Conservation (phyloP, 441 rosid species). For the Arabidopsis hybrid region DNA sequence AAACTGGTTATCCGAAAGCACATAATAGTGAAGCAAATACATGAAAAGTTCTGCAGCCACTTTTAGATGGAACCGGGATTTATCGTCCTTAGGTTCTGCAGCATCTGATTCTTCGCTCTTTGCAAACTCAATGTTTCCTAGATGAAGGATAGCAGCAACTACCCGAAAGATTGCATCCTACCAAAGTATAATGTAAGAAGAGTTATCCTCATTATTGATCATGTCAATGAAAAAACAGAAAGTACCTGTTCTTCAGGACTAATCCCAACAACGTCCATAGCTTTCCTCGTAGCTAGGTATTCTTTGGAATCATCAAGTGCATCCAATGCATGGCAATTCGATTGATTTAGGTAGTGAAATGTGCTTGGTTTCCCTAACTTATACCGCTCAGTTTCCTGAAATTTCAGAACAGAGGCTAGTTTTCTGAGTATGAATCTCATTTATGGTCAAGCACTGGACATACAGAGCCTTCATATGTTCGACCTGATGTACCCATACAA, state of each 20-base stretch:
- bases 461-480: too few relatives aligned
- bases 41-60: slow-evolving; percentile 88
- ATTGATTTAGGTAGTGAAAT: slow-evolving; percentile 86
- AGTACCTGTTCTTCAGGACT: slow-evolving; percentile 74
- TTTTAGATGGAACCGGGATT: slow-evolving; percentile 74
- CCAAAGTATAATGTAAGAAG: slow-evolving; percentile 35
- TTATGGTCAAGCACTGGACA: too few relatives aligned
- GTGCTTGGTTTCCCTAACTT: slow-evolving; percentile 70
- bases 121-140: slow-evolving; percentile 84
- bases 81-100: slow-evolving; percentile 83
- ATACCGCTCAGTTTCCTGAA: slow-evolving; percentile 64
- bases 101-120: slow-evolving; percentile 92
- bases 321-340: slow-evolving; percentile 68
- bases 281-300: slow-evolving; percentile 74
- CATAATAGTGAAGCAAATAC: slow-evolving; percentile 50
- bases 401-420: slow-evolving; percentile 31
- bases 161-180: slow-evolving; percentile 92
- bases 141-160: slow-evolving; percentile 95
- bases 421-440: not conserved
- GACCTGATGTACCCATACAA: too few relatives aligned
- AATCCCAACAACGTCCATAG: slow-evolving; percentile 90
- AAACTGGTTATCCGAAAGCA: slow-evolving; percentile 8
- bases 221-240: slow-evolving; percentile 30
- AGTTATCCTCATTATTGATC: slow-evolving; percentile 24
- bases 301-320: slow-evolving; percentile 76